These are phyloP conservation scores for Abrus pulchellus DNA, from an alignment of 306 rosid species.

Conservation along the genomic window DNA sequence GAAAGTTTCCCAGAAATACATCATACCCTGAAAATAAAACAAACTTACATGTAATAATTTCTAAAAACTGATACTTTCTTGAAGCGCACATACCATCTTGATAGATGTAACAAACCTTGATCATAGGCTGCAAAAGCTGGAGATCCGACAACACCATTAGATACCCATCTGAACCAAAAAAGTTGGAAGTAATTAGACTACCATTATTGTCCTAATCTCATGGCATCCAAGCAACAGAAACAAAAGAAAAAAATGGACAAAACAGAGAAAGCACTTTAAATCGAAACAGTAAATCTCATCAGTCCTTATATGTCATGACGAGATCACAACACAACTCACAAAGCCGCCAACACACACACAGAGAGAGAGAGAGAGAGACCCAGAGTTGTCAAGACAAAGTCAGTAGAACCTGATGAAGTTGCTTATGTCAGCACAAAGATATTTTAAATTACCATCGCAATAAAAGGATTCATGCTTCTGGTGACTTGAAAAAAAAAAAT, in stretches of 20 bases:
- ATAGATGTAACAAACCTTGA: slow-evolving; percentile 73
- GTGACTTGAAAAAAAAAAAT: background rate
- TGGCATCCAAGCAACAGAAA: slow-evolving; percentile 4
- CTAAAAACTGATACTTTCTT: background rate
- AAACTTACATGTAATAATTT: slow-evolving; percentile 34
- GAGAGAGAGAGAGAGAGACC: no score
- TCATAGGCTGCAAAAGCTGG: slow-evolving; percentile 99
- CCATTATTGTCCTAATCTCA: background rate
- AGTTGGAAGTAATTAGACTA: slow-evolving; percentile 2
- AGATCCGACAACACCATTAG: slow-evolving; percentile 97
- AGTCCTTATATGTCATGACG: background rate
- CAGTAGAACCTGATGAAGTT: background rate
- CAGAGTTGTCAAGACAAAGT: background rate
- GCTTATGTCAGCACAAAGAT: background rate
- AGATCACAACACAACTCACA: slow-evolving; percentile 4
- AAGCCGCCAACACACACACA: background rate
- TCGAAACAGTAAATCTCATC: slow-evolving; percentile 8
- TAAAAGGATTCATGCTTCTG: background rate
- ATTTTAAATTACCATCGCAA: background rate
- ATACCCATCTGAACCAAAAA: slow-evolving; percentile 79
- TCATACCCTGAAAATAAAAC: slow-evolving; percentile 72
- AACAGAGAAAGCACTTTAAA: background rate
- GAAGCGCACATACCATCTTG: slow-evolving; percentile 10
- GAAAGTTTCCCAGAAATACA: slow-evolving; percentile 85
- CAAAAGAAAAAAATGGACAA: slow-evolving; percentile 11